phyloP scores from a whole-genome alignment of 1,284 basidiomycete species.

The Rhodofomes roseus region DNA sequence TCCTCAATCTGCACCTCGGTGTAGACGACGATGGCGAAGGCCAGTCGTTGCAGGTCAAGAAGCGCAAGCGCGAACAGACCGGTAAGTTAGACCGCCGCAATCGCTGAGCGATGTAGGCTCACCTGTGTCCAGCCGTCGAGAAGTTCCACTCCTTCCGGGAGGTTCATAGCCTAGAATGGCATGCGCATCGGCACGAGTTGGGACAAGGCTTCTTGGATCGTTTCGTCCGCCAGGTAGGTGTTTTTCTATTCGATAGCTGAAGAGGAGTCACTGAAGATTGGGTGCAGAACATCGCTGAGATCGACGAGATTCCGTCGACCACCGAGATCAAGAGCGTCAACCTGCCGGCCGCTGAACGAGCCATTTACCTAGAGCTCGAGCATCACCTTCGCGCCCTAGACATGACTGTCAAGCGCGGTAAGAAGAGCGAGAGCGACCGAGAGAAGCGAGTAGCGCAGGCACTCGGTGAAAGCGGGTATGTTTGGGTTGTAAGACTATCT shows the following conservation, averaged over 20 bases:
- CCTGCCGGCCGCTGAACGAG: constrained; percentile 90
- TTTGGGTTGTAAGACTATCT: not conserved
- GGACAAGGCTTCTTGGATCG: constrained; percentile 83
- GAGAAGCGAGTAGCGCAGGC: constrained; percentile 85
- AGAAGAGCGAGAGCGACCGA: constrained; percentile 88
- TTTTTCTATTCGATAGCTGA: not conserved
- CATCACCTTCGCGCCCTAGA: constrained; percentile 89
- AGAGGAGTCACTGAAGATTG: not conserved
- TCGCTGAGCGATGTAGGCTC: constrained; percentile 6
- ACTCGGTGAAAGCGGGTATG: constrained; percentile 82
- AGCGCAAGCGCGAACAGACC: constrained; percentile 80
- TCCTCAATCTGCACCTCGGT: constrained; percentile 84
- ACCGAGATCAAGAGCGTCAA: constrained; percentile 65
- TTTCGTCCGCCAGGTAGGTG: constrained; percentile 78
- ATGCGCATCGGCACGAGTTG: constrained; percentile 78
- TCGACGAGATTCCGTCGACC: constrained; percentile 88
- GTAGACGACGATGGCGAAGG: constrained; percentile 89
- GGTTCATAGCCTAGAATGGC: constrained; percentile 90
- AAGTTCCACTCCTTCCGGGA: constrained; percentile 96
- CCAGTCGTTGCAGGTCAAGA: constrained; percentile 70
- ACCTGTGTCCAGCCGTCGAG: constrained; percentile 65
- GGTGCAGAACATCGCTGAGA: constrained; percentile 87
- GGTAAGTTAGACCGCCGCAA: constrained; percentile 39
- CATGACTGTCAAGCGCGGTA: constrained; percentile 81
- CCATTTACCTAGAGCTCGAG: constrained; percentile 94